Percentiles rank a stretch among this genome's conserved stretches.
These are phyloP conservation scores for Carex parvula DNA, from an alignment of 176 grass and related monocot species.

Conservation along the genomic window DNA sequence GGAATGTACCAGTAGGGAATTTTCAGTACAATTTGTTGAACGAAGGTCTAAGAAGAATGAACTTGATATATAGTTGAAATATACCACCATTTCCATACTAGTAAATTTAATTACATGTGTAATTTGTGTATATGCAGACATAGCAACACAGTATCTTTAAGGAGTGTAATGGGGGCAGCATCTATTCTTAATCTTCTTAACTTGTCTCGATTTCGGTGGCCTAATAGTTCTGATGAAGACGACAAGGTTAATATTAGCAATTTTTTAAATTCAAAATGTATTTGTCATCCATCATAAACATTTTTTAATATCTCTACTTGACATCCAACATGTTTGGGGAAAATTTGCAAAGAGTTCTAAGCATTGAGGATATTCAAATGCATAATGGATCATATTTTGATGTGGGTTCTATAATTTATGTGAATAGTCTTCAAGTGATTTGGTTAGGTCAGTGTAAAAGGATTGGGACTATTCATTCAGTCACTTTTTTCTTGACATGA, in stretches of 20 bases:
- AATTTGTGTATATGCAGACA: slow-evolving; percentile 28
- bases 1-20: neutral
- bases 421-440: neutral
- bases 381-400: neutral
- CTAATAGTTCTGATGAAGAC: slow-evolving; percentile 52
- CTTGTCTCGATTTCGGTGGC: slow-evolving; percentile 70
- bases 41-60: neutral
- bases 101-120: slow-evolving; percentile 16
- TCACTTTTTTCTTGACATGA: neutral
- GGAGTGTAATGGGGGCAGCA: slow-evolving; percentile 65
- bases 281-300: neutral
- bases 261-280: neutral
- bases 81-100: neutral
- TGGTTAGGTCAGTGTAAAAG: neutral
- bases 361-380: neutral
- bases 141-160: slow-evolving; percentile 54
- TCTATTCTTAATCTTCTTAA: slow-evolving; percentile 67
- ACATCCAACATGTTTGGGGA: neutral
- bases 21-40: neutral
- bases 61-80: too few species aligned
- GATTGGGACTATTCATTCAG: neutral
- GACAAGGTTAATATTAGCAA: slow-evolving; percentile 53
- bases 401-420: neutral
- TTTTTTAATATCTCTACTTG: neutral
- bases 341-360: neutral